Base-by-base conservation (phyloP, 805 yeast genomes). In the Lipomyces sp. region DNA sequence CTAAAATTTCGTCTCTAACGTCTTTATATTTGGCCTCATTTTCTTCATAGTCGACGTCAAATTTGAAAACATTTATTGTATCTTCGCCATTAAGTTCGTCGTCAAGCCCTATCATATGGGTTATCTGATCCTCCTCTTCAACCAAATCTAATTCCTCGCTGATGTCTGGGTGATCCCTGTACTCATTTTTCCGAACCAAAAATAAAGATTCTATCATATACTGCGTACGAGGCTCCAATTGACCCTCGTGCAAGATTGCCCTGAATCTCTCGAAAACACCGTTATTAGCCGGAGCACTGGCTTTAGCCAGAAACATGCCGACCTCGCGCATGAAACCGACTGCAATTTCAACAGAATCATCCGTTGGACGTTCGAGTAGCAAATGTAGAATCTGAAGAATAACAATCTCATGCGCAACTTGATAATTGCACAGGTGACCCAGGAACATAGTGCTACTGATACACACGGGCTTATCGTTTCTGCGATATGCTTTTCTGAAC, bases 371-470 rank as follows among this genome's bases (percentile, higher is more conserved):
- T 45, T 78, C 75, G 63, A 86, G 71, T 34, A 88, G 71, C 29
- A 85, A 67, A 58, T 82, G 81, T 18, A 86, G 63, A 0, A 88
- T 75, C 72, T 89, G 87, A n/a, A 87, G 77, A 0, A 80, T 77
- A 2, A 87, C 71, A 29, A 84, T 78, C 62, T 84, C 88, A 68
- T 86, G 85, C 11, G 83, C 77, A 0, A 92, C 89, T 60, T 81
- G 84, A 70, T 85, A 87, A 71, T 87, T 88, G 59, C 85, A 83
- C 60, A 92, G 78, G 55, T 86, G 87, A 2, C 89, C 86, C 15
- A 92, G 59, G 69, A 92, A 86, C 2, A 78, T 68, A 0, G 82
- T 75, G 30, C 84, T 74, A 5, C 84, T 76, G 5, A 80, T 73
- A 59, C 88, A 84, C 3, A 75, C 69, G 0, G 73, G 68, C 65